Evolutionary conservation across 2,329 filamentous ascomycete species (phyloP), one percentile per base, ranked within the genome.

Genomic region (Blastomyces parvus): DNA sequence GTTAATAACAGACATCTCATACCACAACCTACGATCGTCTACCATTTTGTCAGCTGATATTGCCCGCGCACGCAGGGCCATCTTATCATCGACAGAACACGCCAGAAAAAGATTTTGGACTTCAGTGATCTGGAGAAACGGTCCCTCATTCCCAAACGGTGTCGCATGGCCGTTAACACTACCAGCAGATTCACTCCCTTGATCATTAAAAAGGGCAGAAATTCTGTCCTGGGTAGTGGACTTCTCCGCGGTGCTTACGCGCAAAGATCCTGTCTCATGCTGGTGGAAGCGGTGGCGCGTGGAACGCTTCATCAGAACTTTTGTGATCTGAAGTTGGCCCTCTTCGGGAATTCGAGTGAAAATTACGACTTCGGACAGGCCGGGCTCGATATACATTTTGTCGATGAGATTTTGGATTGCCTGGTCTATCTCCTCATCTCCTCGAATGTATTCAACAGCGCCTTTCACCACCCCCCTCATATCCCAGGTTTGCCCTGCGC

Each of bases 401-500:
- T 73, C 66, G 33, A 73, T 68, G 30, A 80, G 70, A 14, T 69
- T 61, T 19, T 70, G 66, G 6, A 73, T 70, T 8, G 72, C 70
- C 52, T 70, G 65, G 46, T 73, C 67, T 52, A 74, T 64, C 22
- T 73, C 69, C 0, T 64, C 62, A 11, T 72, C 67, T 30, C 64
- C 61, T 25, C 68, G 68, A 4, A 63, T 59, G 66, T 72, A 71
- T 27, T 71, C 66, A 36, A 69, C 64, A 17, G 62, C 62, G 1
- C 76, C 73, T 48, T 64, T 69, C 19, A 79, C 55, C 22, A 69
- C 65, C 1, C 72, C 67, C 19, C 70, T 71, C 36, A 75, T 72
- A 70, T 79, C 78, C 77, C 77, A 79, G 19, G 71, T 71, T 9
- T 71, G 68, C 0, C 65, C 66, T 2, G 77, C 77, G 58, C 74